These are phyloP conservation scores for Daldinia childiae DNA, from an alignment of 495 filamentous ascomycete species.

Conservation along the genomic window DNA sequence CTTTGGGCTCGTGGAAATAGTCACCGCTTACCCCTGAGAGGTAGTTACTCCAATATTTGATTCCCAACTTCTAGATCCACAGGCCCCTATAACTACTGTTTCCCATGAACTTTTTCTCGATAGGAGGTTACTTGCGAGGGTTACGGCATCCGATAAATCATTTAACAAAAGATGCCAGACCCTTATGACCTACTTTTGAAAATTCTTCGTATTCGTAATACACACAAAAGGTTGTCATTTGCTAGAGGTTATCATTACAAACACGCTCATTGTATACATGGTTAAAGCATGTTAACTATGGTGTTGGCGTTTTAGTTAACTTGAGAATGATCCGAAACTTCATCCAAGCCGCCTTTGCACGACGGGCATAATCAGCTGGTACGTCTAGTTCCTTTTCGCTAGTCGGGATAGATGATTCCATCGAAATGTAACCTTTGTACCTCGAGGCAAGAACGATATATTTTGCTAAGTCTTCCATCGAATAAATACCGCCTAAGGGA, in stretches of 20 bases:
- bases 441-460: background rate
- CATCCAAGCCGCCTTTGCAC: background rate
- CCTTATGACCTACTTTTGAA: background rate
- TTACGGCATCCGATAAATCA: background rate
- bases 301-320: background rate
- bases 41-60: slow-evolving; percentile 50
- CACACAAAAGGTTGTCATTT: background rate
- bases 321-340: background rate
- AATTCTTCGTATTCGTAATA: background rate
- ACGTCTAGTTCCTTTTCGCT: background rate
- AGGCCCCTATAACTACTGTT: slow-evolving; percentile 43
- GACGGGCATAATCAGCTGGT: background rate
- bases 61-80: slow-evolving; percentile 60
- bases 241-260: background rate
- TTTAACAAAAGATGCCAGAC: background rate
- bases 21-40: background rate
- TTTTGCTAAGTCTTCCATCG: background rate
- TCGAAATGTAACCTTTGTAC: background rate
- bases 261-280: background rate
- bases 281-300: background rate
- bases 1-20: background rate
- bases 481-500: background rate
- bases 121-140: slow-evolving; percentile 1
- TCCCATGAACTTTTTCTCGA: slow-evolving; percentile 5
- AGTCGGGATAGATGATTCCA: background rate